Percentiles rank a stretch among this genome's conserved stretches.
Conservation (phyloP, 805 yeast species). For the Nakazawaea ambrosiae region DNA sequence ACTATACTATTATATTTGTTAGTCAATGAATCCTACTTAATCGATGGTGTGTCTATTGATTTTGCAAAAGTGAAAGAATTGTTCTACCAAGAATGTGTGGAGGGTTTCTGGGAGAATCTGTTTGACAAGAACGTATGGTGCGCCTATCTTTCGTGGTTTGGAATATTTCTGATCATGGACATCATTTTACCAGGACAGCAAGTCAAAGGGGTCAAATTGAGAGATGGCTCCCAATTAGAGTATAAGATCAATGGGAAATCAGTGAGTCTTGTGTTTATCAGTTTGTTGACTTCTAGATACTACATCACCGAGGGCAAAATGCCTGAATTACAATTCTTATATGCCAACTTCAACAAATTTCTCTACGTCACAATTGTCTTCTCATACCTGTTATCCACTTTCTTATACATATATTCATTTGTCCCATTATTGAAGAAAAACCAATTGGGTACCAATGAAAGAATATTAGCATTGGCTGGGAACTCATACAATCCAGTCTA, state of each 20-base stretch:
- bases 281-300: slow-evolving; percentile 44
- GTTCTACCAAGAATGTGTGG: slow-evolving; percentile 13
- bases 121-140: slow-evolving; percentile 48
- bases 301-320: slow-evolving; percentile 42
- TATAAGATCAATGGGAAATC: slow-evolving; percentile 81
- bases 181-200: slow-evolving; percentile 62
- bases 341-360: slow-evolving; percentile 60
- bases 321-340: slow-evolving; percentile 78
- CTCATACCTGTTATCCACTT: slow-evolving; percentile 53
- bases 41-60: slow-evolving; percentile 41
- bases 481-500: slow-evolving; percentile 69
- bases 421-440: slow-evolving; percentile 45
- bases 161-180: slow-evolving; percentile 56
- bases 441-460: slow-evolving; percentile 50
- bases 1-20: slow-evolving; percentile 52
- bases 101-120: slow-evolving; percentile 21
- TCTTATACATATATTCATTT: slow-evolving; percentile 65
- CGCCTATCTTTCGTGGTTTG: slow-evolving; percentile 70
- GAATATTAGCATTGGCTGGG: slow-evolving; percentile 80
- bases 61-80: slow-evolving; percentile 23
- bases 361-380: slow-evolving; percentile 57
- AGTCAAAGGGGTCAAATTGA: slow-evolving; percentile 57
- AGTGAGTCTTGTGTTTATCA: slow-evolving; percentile 33
- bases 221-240: slow-evolving; percentile 66
- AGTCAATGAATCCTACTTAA: slow-evolving; percentile 52